Evolutionary conservation across 805 yeast genomes (phyloP).

Genomic region (Kodamaea restingae): DNA sequence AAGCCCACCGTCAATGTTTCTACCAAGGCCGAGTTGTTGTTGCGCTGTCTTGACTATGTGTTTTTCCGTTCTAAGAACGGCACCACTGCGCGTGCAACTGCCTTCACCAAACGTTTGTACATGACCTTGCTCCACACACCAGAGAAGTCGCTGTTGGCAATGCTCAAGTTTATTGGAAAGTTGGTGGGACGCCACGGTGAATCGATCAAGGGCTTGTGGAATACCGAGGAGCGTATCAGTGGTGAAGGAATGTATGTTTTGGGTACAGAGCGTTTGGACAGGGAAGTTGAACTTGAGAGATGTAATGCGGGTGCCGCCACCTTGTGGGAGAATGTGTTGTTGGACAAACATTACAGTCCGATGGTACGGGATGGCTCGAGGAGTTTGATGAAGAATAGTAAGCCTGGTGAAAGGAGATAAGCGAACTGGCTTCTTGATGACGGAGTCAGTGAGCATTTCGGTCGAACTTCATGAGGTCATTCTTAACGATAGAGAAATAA

Average conservation of each 20-base stretch:
- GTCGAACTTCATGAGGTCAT: too few species aligned
- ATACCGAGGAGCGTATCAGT: slow-evolving; percentile 82
- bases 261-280: slow-evolving; percentile 48
- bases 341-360: slow-evolving; percentile 82
- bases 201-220: slow-evolving; percentile 68
- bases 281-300: slow-evolving; percentile 57
- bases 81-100: slow-evolving; percentile 61
- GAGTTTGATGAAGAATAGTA: slow-evolving; percentile 38
- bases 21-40: slow-evolving; percentile 80
- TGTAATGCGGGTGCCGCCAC: slow-evolving; percentile 86
- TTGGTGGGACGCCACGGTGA: slow-evolving; percentile 64
- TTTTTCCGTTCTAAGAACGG: slow-evolving; percentile 76
- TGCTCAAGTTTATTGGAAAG: slow-evolving; percentile 73
- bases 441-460: too few species aligned
- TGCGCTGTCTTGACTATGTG: slow-evolving; percentile 72
- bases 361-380: slow-evolving; percentile 65
- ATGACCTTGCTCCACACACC: slow-evolving; percentile 70
- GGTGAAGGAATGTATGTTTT: slow-evolving; percentile 65
- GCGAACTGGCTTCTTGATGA: too few species aligned
- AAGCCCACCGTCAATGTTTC: slow-evolving; percentile 81
- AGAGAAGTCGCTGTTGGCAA: slow-evolving; percentile 79
- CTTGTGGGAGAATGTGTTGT: slow-evolving; percentile 79
- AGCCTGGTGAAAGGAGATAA: slow-evolving; percentile 6
- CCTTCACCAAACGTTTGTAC: slow-evolving; percentile 79
- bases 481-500: too few species aligned